Percentiles rank a stretch among this genome's conserved stretches.
Conservation (phyloP, 2,329 filamentous ascomycete species). For the Colletotrichum brevisporum region DNA sequence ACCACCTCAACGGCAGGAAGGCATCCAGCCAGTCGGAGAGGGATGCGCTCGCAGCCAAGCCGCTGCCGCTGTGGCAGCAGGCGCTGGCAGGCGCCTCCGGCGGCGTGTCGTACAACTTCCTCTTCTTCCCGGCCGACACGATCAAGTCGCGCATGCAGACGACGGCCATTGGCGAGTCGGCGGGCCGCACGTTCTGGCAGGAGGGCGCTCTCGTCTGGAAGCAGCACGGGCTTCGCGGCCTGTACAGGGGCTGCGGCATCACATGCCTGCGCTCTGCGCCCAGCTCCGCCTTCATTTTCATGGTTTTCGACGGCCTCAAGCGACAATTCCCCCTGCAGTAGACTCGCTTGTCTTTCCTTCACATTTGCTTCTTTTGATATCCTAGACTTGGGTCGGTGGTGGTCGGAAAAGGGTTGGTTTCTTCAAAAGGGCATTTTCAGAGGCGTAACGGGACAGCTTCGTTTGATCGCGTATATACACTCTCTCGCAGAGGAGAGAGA, state of each 20-base stretch:
- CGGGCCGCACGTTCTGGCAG: constrained; percentile 77
- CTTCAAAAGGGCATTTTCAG: constrained; percentile 23
- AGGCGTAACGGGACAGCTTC: constrained; percentile 32
- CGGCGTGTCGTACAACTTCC: constrained; percentile 95
- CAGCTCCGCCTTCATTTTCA: constrained; percentile 98
- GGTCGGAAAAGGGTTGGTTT: constrained; percentile 2
- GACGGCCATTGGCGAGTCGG: constrained; percentile 73
- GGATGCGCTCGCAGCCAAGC: constrained; percentile 59
- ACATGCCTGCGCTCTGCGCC: constrained; percentile 90
- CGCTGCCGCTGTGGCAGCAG: constrained; percentile 87
- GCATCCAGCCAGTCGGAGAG: constrained; percentile 57
- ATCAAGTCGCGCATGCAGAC: constrained; percentile 99
- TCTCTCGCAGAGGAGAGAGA: constrained; percentile 1
- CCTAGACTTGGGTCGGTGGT: constrained; percentile 34
- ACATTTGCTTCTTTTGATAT: constrained; percentile 36
- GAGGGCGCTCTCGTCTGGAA: constrained; percentile 84
- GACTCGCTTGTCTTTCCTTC: constrained; percentile 33
- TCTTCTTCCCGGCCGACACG: constrained; percentile 97
- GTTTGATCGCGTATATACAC: constrained; percentile 9
- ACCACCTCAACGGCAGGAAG: constrained; percentile 65
- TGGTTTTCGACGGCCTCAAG: constrained; percentile 91
- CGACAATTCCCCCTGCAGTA: constrained; percentile 70
- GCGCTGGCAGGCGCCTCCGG: constrained; percentile 89
- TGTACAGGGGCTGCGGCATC: constrained; percentile 96
- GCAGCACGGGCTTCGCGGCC: constrained; percentile 83